These are phyloP conservation scores for Ceratocystis cubensis DNA, from an alignment of 2,329 filamentous ascomycete species.

Conservation along the genomic window DNA sequence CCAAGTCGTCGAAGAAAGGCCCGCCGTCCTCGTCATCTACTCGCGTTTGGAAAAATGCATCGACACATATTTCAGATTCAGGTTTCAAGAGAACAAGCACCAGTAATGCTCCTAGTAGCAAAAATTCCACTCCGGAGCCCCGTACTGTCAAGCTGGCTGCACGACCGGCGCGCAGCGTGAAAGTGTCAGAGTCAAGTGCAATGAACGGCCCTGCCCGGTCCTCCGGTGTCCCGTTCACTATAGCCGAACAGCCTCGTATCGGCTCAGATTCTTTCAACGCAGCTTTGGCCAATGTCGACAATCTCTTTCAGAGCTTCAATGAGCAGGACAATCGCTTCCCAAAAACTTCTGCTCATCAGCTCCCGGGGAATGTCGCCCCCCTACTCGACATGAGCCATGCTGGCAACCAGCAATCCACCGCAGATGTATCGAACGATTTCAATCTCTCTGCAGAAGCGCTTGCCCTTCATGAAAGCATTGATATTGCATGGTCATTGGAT, in stretches of 20 bases:
- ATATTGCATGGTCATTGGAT: background rate
- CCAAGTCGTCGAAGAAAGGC: background rate
- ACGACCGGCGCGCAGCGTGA: background rate
- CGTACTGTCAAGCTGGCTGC: background rate
- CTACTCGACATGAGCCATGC: background rate
- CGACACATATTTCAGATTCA: too few species aligned
- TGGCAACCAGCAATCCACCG: background rate
- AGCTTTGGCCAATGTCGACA: background rate
- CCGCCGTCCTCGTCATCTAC: background rate
- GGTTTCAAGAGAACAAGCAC: too few species aligned
- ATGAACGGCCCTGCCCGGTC: too few species aligned
- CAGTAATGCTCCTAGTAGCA: background rate
- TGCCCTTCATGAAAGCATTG: background rate
- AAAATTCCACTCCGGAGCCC: background rate
- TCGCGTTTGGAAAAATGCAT: background rate
- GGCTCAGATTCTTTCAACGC: too few species aligned
- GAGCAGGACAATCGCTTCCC: background rate
- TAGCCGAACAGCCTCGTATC: too few species aligned
- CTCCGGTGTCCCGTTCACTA: background rate
- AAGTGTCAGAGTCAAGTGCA: background rate
- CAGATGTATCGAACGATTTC: background rate
- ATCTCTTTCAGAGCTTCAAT: too few species aligned
- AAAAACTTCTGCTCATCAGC: background rate
- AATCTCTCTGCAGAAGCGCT: background rate
- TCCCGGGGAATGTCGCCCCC: too few species aligned